Evolutionary conservation across 164 flowering plant species (phyloP).

Genomic region (Umbellularia californica): DNA sequence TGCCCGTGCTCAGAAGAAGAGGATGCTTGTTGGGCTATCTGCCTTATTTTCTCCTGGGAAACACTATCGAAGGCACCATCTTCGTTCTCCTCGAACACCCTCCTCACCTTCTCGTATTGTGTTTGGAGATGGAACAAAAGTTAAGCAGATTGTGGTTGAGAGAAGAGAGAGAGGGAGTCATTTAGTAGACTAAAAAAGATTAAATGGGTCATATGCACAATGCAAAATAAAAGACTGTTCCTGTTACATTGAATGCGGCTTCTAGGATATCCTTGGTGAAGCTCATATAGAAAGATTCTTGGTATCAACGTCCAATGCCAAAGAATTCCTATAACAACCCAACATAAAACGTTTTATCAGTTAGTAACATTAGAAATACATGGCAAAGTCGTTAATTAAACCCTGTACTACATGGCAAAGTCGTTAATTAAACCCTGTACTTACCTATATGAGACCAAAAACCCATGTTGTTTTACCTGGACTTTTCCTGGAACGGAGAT

Average conservation of each 20-base stretch:
- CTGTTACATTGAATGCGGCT: conserved; percentile 57
- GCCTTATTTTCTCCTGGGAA: conserved; percentile 36
- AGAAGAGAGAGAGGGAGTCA: not conserved
- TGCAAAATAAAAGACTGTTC: not conserved
- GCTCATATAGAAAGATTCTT: conserved; percentile 43
- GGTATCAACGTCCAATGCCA: conserved; percentile 47
- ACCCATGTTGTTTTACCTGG: conserved; percentile 8
- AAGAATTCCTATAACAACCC: conserved; percentile 34
- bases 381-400: not conserved
- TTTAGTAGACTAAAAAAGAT: too few relatives aligned
- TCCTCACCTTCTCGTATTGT: conserved; percentile 24
- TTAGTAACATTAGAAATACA: not conserved
- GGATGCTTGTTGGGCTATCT: conserved; percentile 22
- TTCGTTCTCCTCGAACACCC: conserved; percentile 24
- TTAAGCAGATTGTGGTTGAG: not conserved
- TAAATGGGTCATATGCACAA: too few relatives aligned
- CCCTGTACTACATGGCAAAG: too few relatives aligned
- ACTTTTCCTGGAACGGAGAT: conserved; percentile 11
- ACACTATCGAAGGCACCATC: conserved; percentile 32
- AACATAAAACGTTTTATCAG: not conserved
- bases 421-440: too few relatives aligned
- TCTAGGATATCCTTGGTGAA: conserved; percentile 57
- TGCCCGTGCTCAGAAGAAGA: conserved; percentile 18
- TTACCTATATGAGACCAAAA: too few relatives aligned
- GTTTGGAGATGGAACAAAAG: conserved; percentile 20